Evolutionary conservation across 2,329 filamentous ascomycete species (phyloP), one percentile per base, ranked within the genome.

Genomic region (Thielaviopsis punctulata): DNA sequence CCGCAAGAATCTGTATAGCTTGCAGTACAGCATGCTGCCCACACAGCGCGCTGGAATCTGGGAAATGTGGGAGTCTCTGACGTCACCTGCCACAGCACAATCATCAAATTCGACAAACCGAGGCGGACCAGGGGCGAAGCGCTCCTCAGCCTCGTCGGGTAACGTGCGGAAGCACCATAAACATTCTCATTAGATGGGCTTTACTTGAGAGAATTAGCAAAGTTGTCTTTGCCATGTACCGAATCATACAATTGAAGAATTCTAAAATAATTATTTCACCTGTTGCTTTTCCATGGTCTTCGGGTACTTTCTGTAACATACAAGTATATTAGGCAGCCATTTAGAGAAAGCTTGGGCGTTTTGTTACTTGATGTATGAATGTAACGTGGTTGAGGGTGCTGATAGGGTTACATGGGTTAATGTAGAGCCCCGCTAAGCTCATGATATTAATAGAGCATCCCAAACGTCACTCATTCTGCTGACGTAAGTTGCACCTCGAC

Each of bases 1-100:
- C 63, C 79, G 93, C 50, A 90, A 89, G 62, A 93, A 92, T 62
- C 73, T 98, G 49, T 98, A 98, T 67, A 93, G 87, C 59, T 72
- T 98, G 60, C 92, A 98, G 68, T 98, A 98, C 66, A 94, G 87
- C 68, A 96, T 96, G 87, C 73, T 98, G 41, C 93, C 93, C 0
- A 84, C 86, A 7, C 77, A 77, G 51, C 73, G 93, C 45, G 84
- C 86, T 0, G 80, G 82, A 2, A 84, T 96, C 53, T 72, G 77
- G 60, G 88, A 95, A 62, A 82, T 96, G 64, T 98, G 93, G 92
- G 72, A 75, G 44, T 75, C 77, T 39, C 68, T 92, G 52, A 83
- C 76, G 56, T 68, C 67, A 25, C 62, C 75, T 47, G 61, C 67
- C 25, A 68, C 68, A 7, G 63, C 62, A 68, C 45, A 45, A 36